These are phyloP conservation scores for Pisolithus albus DNA, from an alignment of 768 basidiomycete species.

Conservation along the genomic window DNA sequence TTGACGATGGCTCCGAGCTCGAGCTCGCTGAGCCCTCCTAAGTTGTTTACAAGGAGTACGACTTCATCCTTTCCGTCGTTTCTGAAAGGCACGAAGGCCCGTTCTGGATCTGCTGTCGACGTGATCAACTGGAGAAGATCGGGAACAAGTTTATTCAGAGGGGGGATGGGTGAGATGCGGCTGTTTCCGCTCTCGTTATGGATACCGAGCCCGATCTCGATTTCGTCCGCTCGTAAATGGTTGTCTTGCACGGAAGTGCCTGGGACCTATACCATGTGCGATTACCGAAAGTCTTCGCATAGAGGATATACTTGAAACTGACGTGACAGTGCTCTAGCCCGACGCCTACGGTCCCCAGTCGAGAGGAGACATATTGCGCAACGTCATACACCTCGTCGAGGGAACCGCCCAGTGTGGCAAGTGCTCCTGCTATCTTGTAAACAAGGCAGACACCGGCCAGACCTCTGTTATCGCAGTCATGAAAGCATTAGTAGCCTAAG, in stretches of 20 bases:
- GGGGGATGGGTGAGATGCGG: constrained; percentile 64
- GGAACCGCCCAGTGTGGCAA: constrained; percentile 58
- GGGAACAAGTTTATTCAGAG: constrained; percentile 62
- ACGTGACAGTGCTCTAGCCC: constrained; percentile 89
- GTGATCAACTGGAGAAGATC: constrained; percentile 64
- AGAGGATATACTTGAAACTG: constrained; percentile 1
- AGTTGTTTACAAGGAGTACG: constrained; percentile 80
- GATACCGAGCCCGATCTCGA: constrained; percentile 88
- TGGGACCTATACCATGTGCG: constrained; percentile 49
- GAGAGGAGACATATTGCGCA: constrained; percentile 60
- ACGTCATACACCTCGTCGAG: constrained; percentile 63
- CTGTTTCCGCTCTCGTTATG: constrained; percentile 82
- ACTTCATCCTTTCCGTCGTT: constrained; percentile 59
- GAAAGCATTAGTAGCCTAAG: too few relatives aligned
- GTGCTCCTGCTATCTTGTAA: constrained; percentile 87
- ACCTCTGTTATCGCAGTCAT: constrained; percentile 42
- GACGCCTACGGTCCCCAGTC: constrained; percentile 76
- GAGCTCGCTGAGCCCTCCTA: constrained; percentile 79
- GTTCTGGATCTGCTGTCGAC: constrained; percentile 67
- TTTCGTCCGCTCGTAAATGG: constrained; percentile 53
- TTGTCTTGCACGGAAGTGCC: constrained; percentile 58
- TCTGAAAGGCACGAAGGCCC: constrained; percentile 68
- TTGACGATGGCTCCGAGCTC: constrained; percentile 66
- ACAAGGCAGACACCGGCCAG: constrained; percentile 77
- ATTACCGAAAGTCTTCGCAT: neutral